phyloP scores from a whole-genome alignment of 345 rosid species.

The Excoecaria cochinchinensis region DNA sequence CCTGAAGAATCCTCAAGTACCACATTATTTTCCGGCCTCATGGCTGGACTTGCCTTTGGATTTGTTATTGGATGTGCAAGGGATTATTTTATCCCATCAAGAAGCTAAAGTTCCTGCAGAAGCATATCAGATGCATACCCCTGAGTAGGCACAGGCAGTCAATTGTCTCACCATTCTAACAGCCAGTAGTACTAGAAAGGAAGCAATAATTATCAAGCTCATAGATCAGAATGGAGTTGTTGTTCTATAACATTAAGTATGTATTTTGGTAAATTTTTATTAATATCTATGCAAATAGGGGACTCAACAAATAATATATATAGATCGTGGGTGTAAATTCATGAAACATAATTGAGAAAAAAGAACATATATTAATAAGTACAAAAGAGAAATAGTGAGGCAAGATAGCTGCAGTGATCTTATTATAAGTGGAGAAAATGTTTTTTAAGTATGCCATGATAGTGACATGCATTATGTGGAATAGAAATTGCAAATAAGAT shows the following conservation, averaged over 20 bases:
- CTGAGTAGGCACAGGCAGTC: neutral
- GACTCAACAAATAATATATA: too few relatives aligned
- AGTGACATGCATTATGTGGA: neutral
- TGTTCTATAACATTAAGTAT: neutral
- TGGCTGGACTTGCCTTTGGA: slow-evolving; percentile 12
- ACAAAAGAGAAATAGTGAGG: too few relatives aligned
- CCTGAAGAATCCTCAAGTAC: neutral
- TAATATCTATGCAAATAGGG: too few relatives aligned
- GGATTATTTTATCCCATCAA: neutral
- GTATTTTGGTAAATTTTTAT: neutral
- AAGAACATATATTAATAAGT: too few relatives aligned
- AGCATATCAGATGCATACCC: neutral
- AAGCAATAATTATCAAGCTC: neutral
- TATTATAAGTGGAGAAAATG: neutral
- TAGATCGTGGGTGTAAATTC: too few relatives aligned
- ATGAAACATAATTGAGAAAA: too few relatives aligned
- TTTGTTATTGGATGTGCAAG: neutral
- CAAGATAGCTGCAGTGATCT: neutral
- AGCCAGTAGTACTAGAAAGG: neutral
- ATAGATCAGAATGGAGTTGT: neutral
- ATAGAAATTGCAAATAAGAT: neutral
- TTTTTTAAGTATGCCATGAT: neutral
- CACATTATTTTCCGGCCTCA: neutral
- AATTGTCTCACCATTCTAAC: neutral
- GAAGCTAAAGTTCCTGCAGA: slow-evolving; percentile 15